Base-by-base conservation (phyloP, 148 eudicot genomes). In the Pouteria glomerata region DNA sequence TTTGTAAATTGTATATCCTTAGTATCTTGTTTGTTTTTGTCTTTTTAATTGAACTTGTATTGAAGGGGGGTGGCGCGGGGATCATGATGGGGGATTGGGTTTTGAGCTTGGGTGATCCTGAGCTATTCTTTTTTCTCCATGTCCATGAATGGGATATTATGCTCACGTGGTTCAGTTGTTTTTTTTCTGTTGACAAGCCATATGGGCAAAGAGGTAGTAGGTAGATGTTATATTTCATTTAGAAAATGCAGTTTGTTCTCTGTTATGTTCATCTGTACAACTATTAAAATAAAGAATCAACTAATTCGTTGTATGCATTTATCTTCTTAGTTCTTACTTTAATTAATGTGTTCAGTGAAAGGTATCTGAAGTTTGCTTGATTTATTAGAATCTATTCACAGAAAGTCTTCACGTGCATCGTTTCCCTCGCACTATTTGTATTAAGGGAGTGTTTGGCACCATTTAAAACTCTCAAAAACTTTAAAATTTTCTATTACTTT, bases 1-100 rank as follows among this genome's bases (percentile, higher is more conserved):
- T 72, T 73, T 90, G 87, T 90, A 84, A 87, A 77, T 88, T 90
- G 97, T 90, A 88, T 78, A 93, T 86, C 73, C 3, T 57, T 80
- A 56, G 77, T 69, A 80, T 73, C 76, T 69, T 69, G 68, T 72
- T 73, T 68, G n/a, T n/a, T n/a, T n/a, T n/a, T n/a, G n/a, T n/a
- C n/a, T n/a, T n/a, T n/a, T n/a, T 56, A 24, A 77, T 64, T 66
- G 58, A 73, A 73, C 76, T 72, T 42, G 44, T 53, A 41, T 51
- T 65, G 73, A 69, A 73, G 41, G 71, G 56, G n/a, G n/a, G n/a
- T n/a, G 21, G 37, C 11, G 6, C n/a, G 11, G 69, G 51, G 52
- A 56, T 69, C 68, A 21, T 44, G 68, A 66, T 64, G 57, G 65
- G 76, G 70, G 71, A 64, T 60, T 60, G 57, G 69, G 47, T 66